These are phyloP conservation scores for Cystobasidium slooffiae DNA, from an alignment of 1,284 basidiomycete species.

Conservation along the genomic window DNA sequence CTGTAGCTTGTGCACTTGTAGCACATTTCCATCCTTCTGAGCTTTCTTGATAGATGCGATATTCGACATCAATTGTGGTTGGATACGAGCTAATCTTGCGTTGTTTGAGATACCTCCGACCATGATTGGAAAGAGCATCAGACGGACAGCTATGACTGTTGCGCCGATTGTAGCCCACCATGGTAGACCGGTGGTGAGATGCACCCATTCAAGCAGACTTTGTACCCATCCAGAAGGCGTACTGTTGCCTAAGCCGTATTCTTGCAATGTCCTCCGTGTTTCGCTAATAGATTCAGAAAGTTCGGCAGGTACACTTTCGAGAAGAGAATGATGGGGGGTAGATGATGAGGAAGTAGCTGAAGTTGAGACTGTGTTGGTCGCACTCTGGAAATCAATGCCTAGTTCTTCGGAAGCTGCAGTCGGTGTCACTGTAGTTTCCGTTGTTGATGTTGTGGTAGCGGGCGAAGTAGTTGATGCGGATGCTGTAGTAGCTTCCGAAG, in stretches of 20 bases:
- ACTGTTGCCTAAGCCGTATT: conserved; percentile 42
- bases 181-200: conserved; percentile 42
- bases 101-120: conserved; percentile 70
- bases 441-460: neutral
- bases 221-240: conserved; percentile 42
- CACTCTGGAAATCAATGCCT: conserved; percentile 24
- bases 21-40: conserved; percentile 56
- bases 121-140: conserved; percentile 69
- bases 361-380: neutral
- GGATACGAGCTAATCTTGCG: conserved; percentile 70
- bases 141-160: conserved; percentile 29
- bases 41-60: conserved; percentile 64
- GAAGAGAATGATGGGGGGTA: neutral
- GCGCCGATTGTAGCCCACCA: conserved; percentile 44
- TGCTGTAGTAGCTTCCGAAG: conserved; percentile 1
- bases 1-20: conserved; percentile 65
- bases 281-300: conserved; percentile 26
- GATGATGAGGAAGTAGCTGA: neutral
- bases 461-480: conserved; percentile 2
- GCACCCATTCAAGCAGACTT: conserved; percentile 36
- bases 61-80: conserved; percentile 65
- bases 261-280: conserved; percentile 40
- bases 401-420: conserved; percentile 27
- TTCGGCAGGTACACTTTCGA: conserved; percentile 33
- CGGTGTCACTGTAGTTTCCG: conserved; percentile 13